Evolutionary conservation across 1,284 basidiomycete genomes (phyloP).

Genomic region (Marasmius sp.): DNA sequence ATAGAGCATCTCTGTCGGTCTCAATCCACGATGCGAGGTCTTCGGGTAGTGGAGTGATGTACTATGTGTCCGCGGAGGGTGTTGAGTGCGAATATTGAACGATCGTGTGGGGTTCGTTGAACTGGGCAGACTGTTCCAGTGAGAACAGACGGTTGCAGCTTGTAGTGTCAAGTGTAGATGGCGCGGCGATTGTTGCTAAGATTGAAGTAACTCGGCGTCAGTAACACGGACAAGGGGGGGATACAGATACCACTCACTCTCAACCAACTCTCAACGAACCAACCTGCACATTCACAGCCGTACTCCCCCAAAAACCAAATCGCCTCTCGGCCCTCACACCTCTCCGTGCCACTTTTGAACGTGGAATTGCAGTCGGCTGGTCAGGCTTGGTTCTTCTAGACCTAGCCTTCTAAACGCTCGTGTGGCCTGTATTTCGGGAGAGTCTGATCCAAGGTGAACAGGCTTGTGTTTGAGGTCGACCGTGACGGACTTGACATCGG

Average conservation of each 20-base stretch:
- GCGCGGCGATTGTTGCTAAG: conserved; percentile 84
- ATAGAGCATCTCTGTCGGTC: too few relatives aligned
- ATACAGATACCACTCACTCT: conserved; percentile 52
- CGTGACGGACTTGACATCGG: too few relatives aligned
- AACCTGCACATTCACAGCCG: conserved; percentile 97
- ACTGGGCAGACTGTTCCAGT: conserved; percentile 90
- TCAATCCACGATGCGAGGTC: conserved; percentile 97
- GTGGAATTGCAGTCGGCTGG: conserved; percentile 94
- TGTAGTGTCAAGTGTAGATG: too few relatives aligned
- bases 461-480: too few relatives aligned
- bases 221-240: neutral
- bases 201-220: conserved; percentile 25
- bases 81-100: conserved; percentile 84
- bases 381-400: conserved; percentile 71
- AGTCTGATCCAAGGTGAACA: too few relatives aligned
- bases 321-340: conserved; percentile 87
- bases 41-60: conserved; percentile 89
- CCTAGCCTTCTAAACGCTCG: too few relatives aligned
- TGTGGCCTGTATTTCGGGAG: too few relatives aligned
- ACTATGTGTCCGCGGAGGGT: conserved; percentile 96
- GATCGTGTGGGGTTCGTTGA: conserved; percentile 98
- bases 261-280: conserved; percentile 95
- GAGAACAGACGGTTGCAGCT: conserved; percentile 93
- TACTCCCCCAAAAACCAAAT: conserved; percentile 91
- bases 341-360: conserved; percentile 86